Conservation (phyloP, 495 filamentous ascomycete species). For the Lasiosphaeris hirsuta region DNA sequence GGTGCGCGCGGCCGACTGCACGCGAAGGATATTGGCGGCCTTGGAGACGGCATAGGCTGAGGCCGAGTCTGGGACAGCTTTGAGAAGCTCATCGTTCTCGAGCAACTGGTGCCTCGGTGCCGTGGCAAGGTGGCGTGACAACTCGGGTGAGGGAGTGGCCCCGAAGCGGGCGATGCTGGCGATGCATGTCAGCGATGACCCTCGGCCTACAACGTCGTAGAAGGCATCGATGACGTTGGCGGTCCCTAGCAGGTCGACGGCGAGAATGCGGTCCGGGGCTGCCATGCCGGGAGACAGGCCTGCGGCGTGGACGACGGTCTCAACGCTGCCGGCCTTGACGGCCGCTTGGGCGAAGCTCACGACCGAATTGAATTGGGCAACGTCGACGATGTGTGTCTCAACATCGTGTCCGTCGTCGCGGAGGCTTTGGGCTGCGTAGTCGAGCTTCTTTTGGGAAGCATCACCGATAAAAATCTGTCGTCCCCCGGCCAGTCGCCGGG, state of each 20-base stretch:
- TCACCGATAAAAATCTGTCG: conserved; percentile 19
- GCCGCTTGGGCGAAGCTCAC: conserved; percentile 45
- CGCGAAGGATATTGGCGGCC: conserved; percentile 48
- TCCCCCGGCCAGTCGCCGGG: conserved; percentile 16
- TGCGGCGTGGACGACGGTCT: conserved; percentile 69
- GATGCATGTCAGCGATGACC: conserved; percentile 18
- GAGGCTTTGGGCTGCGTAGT: conserved; percentile 14
- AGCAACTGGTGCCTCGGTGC: conserved; percentile 17
- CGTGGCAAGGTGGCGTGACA: conserved; percentile 12
- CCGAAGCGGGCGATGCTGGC: conserved; percentile 21
- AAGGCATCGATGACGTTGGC: conserved; percentile 28
- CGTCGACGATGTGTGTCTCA: conserved; percentile 20
- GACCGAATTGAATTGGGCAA: conserved; percentile 17
- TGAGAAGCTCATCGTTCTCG: background rate
- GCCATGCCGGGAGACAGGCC: conserved; percentile 24
- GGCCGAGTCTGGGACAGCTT: conserved; percentile 32
- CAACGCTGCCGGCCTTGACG: conserved; percentile 62
- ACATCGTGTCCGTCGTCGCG: conserved; percentile 17
- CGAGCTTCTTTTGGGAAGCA: conserved; percentile 15
- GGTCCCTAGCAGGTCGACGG: conserved; percentile 24
- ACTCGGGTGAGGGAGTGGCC: conserved; percentile 6
- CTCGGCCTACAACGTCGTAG: conserved; percentile 8
- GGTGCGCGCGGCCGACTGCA: conserved; percentile 48
- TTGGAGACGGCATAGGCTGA: conserved; percentile 52
- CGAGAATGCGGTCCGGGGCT: conserved; percentile 16